Evolutionary conservation across 345 rosid genomes (phyloP), one percentile per base, ranked within the genome.

Genomic region (Jatropha curcas): DNA sequence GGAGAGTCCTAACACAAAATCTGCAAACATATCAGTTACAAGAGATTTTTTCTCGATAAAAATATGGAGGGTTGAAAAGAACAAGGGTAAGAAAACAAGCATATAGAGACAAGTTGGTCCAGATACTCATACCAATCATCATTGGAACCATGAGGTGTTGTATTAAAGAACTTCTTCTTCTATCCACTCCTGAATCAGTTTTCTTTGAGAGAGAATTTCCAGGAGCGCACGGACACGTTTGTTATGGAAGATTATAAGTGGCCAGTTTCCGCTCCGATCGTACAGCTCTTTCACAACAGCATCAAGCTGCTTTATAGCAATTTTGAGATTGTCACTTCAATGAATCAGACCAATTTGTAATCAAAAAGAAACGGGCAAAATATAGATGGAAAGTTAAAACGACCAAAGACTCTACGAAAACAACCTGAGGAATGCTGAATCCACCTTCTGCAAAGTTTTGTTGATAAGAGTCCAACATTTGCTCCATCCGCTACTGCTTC

Each of bases 401-500:
- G 56, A 53, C 5, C 35, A 46, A 30, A 39, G n/a, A 22, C 19
- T 24, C 12, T 70, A 41, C 64, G 43, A 68, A 33, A 58, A 80
- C 81, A 79, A 92, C 98, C 98, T 92, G 96, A 76, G 88, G 60
- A 67, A 90, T 60, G 71, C 87, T 86, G 82, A 93, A 89, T 60
- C 93, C 87, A 20, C 98, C 98, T 67, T 90, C 96, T 16, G 86
- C 86, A 80, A 90, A 94, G 79, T 94, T 92, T 75, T 94, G 98
- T 74, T 90, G 94, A 80, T 86, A 89, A n/a, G 67, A 94, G 92
- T 9, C 96, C 96, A 77, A 94, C 74, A 84, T 94, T 94, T 77
- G 97, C 98, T 76, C 93, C 97, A 86, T 94, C 97, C 13, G 89
- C 80, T 71, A 94, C 83, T 83, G 97, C 92, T 74, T 90, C 89